Percentiles rank a stretch among this genome's conserved stretches.
Conservation (phyloP, 2,329 filamentous ascomycete species). For the Xylaria polymorpha region DNA sequence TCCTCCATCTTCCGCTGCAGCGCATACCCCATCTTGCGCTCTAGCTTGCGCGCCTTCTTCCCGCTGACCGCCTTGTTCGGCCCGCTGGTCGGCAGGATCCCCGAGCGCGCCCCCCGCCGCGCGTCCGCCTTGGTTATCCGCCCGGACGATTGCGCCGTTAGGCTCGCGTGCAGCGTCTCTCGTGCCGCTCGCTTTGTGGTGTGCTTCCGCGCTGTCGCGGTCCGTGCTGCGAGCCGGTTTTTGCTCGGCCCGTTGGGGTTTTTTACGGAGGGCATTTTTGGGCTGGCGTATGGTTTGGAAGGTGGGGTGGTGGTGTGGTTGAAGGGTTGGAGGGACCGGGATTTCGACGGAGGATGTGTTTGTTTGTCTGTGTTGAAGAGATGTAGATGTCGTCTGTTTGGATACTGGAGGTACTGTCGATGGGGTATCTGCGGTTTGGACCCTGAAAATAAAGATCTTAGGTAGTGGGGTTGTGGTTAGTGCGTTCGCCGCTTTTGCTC, state of each 20-base stretch:
- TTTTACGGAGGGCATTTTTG: slow-evolving; percentile 66
- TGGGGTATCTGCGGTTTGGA: not conserved
- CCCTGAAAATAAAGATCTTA: no score
- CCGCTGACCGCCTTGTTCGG: slow-evolving; percentile 62
- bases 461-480: no score
- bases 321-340: not conserved
- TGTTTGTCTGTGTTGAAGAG: not conserved
- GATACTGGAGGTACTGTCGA: no score
- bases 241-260: slow-evolving; percentile 69
- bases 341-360: not conserved
- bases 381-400: no score
- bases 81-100: slow-evolving; percentile 67
- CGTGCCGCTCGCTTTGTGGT: slow-evolving; percentile 52
- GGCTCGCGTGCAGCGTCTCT: slow-evolving; percentile 43
- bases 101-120: slow-evolving; percentile 62
- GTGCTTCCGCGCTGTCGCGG: slow-evolving; percentile 57
- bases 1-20: slow-evolving; percentile 55
- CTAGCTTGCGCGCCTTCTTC: slow-evolving; percentile 68
- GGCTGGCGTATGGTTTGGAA: not conserved
- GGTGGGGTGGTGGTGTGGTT: not conserved
- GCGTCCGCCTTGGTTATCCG: slow-evolving; percentile 47
- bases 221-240: slow-evolving; percentile 63
- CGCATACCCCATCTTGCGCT: slow-evolving; percentile 65
- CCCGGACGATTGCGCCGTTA: slow-evolving; percentile 8
- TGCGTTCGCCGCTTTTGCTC: not conserved